phyloP scores from a whole-genome alignment of 148 eudicot species.

The Cornus kousa region DNA sequence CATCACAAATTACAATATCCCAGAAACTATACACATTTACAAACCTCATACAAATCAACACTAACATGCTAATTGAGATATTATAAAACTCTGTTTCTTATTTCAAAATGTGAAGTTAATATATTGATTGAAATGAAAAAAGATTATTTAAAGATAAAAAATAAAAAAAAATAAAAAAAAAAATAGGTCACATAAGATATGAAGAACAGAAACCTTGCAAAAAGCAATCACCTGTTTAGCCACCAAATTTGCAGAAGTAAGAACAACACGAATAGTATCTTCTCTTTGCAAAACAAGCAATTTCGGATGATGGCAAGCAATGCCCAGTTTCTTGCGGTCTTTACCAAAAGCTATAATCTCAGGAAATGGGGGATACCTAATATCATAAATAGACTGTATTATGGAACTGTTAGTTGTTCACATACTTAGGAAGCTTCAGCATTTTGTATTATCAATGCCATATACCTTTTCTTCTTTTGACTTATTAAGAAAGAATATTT shows the following conservation, averaged over 20 bases:
- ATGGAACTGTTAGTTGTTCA: constrained; percentile 7
- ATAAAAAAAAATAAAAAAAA: too few relatives aligned
- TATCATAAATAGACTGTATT: constrained; percentile 21
- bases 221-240: constrained; percentile 62
- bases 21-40: neutral
- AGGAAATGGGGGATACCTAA: constrained; percentile 90
- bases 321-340: constrained; percentile 66
- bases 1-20: neutral
- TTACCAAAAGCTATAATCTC: constrained; percentile 85
- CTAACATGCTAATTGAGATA: neutral
- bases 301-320: constrained; percentile 96
- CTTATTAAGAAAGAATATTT: too few relatives aligned
- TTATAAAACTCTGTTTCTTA: neutral
- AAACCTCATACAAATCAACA: neutral
- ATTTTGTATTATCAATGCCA: constrained; percentile 1
- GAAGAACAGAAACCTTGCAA: neutral
- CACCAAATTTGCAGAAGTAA: constrained; percentile 87
- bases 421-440: constrained; percentile 12
- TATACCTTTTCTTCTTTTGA: constrained; percentile 6
- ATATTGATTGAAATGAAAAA: neutral
- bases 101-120: neutral
- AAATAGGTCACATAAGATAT: neutral
- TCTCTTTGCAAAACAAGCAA: constrained; percentile 79
- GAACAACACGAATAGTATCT: constrained; percentile 63
- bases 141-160: too few relatives aligned